Conservation (phyloP, 2,329 filamentous ascomycete genomes). For the Exutisphaerella laricina region DNA sequence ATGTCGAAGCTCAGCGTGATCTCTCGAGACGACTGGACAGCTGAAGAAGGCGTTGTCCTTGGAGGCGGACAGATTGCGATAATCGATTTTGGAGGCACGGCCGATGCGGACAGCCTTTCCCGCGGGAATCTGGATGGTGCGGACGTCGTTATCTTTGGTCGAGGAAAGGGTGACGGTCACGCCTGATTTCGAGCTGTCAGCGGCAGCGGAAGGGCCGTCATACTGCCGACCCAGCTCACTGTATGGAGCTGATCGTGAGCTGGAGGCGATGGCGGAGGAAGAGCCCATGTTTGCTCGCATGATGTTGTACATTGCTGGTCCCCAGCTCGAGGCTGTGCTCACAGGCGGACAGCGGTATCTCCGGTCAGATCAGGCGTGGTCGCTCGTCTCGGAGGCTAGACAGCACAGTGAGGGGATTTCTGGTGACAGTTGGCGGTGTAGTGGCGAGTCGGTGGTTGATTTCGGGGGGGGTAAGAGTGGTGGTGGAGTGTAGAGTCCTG, state of each 20-base stretch:
- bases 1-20: slow-evolving; percentile 30
- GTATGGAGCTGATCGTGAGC: background rate
- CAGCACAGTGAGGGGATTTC: no score
- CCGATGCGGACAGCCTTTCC: slow-evolving; percentile 35
- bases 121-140: slow-evolving; percentile 18
- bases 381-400: no score
- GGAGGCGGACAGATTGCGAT: slow-evolving; percentile 30
- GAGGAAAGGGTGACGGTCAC: slow-evolving; percentile 21
- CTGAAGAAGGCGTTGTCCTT: slow-evolving; percentile 33
- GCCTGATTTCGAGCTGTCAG: slow-evolving; percentile 3
- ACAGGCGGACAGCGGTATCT: no score
- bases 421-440: no score
- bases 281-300: background rate
- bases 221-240: background rate
- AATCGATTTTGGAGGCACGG: slow-evolving; percentile 38
- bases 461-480: no score
- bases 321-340: no score
- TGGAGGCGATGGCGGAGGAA: background rate
- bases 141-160: slow-evolving; percentile 15
- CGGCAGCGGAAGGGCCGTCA: background rate
- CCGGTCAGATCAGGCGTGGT: no score
- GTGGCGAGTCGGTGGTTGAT: no score
- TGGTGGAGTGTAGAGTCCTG: no score
- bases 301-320: no score
- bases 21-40: slow-evolving; percentile 34